A percentile compares a stretch with the other conserved stretches of the same genome.
Conservation (phyloP, 2,329 filamentous ascomycete genomes). For the Calonectria crousiana region DNA sequence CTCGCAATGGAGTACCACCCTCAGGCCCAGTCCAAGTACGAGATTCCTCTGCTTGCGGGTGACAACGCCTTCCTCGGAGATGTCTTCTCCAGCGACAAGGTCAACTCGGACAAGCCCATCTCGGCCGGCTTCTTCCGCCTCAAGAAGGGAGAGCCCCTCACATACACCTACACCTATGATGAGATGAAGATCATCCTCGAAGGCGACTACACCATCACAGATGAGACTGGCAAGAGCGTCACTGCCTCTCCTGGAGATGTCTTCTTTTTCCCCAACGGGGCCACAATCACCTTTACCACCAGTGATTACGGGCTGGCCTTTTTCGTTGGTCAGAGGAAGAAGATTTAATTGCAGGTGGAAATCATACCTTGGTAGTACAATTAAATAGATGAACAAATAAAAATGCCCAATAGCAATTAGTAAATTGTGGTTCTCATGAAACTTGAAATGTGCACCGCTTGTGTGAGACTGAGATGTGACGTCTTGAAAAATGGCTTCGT, state of each 20-base stretch:
- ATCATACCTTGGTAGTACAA: neutral
- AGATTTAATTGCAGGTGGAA: constrained; percentile 43
- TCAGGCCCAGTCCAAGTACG: constrained; percentile 70
- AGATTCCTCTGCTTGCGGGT: constrained; percentile 75
- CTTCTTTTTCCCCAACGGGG: constrained; percentile 76
- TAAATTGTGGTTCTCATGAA: neutral
- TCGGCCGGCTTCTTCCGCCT: constrained; percentile 75
- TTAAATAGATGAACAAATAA: constrained; percentile 28
- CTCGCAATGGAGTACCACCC: constrained; percentile 63
- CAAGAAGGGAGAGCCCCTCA: constrained; percentile 75
- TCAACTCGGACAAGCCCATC: constrained; percentile 69
- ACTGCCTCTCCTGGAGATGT: constrained; percentile 73
- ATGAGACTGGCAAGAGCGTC: constrained; percentile 71
- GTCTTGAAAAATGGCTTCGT: neutral
- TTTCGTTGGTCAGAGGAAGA: constrained; percentile 59
- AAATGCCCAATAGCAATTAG: neutral
- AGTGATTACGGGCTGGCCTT: constrained; percentile 72
- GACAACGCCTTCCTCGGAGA: constrained; percentile 78
- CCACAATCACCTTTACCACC: constrained; percentile 75
- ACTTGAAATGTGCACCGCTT: neutral
- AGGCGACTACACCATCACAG: constrained; percentile 73
- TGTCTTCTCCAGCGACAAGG: constrained; percentile 66
- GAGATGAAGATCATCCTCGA: constrained; percentile 82
- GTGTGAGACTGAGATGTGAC: neutral
- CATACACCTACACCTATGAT: constrained; percentile 78